phyloP scores from a whole-genome alignment of 352 stramenopile genomes.

The Phytopythium kandeliae region DNA sequence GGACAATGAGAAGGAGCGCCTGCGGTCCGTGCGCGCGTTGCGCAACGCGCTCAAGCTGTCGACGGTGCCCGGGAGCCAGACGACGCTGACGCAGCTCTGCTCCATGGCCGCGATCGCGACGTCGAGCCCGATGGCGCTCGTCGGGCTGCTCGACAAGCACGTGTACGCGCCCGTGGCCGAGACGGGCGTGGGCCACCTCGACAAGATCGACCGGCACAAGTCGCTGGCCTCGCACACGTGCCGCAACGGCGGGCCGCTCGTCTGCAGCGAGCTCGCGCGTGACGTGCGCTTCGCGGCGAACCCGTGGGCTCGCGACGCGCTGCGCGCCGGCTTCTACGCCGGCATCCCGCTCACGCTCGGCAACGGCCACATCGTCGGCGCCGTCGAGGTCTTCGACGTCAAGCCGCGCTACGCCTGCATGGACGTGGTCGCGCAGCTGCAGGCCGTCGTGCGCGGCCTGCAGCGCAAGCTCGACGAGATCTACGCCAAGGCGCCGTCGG shows the following conservation, averaged over 20 bases:
- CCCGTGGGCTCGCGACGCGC: constrained; percentile 28
- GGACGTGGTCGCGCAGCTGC: constrained; percentile 47
- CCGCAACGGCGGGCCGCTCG: constrained; percentile 40
- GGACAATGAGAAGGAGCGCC: constrained; percentile 62
- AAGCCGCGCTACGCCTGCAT: constrained; percentile 32
- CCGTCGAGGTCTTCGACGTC: constrained; percentile 51
- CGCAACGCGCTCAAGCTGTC: constrained; percentile 33
- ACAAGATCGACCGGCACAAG: constrained; percentile 50
- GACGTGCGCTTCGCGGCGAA: constrained; percentile 59
- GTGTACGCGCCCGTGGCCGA: constrained; percentile 64
- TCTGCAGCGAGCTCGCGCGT: constrained; percentile 41
- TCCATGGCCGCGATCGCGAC: constrained; percentile 82
- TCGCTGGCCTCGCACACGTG: constrained; percentile 46
- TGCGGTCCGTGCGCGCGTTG: constrained; percentile 53
- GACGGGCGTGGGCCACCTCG: constrained; percentile 25
- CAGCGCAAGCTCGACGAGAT: constrained; percentile 40
- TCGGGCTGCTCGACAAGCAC: constrained; percentile 66
- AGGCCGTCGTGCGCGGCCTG: constrained; percentile 45
- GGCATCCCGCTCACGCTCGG: constrained; percentile 54
- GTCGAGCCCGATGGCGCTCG: constrained; percentile 50
- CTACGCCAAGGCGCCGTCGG: constrained; percentile 4
- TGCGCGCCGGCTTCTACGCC: constrained; percentile 49
- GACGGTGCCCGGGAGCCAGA: constrained; percentile 27
- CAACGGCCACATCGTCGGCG: constrained; percentile 48
- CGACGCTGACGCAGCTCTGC: constrained; percentile 57